Conservation (phyloP, 2,329 filamentous ascomycete species). For the Cladosporium phlei region DNA sequence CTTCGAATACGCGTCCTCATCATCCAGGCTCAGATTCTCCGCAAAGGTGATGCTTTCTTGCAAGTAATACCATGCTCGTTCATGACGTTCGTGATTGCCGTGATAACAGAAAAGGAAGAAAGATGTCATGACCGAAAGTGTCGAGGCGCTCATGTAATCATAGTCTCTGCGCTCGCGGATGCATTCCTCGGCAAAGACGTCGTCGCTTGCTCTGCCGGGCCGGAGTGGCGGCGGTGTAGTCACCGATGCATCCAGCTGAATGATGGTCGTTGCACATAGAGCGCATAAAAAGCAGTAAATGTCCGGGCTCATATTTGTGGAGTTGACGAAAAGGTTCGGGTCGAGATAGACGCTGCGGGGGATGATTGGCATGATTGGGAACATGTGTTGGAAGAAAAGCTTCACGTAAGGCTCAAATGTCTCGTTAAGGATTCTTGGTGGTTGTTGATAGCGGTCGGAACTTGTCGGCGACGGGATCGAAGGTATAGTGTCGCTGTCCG, state of each 20-base stretch:
- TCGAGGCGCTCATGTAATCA: conserved; percentile 28
- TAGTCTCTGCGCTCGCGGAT: conserved; percentile 28
- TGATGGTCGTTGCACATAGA: conserved; percentile 31
- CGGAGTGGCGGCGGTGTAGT: conserved; percentile 25
- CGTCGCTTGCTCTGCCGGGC: conserved; percentile 23
- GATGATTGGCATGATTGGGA: conserved; percentile 34
- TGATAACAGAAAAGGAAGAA: conserved; percentile 35
- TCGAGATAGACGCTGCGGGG: conserved; percentile 29
- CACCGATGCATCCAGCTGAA: conserved; percentile 32
- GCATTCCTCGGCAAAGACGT: conserved; percentile 33
- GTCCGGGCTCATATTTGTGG: conserved; percentile 23
- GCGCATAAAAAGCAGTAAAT: conserved; percentile 32
- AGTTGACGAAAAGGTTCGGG: conserved; percentile 24
- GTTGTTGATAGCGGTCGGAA: conserved; percentile 18
- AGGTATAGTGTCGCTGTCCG: conserved; percentile 20
- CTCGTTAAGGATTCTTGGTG: conserved; percentile 22
- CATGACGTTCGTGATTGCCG: conserved; percentile 31
- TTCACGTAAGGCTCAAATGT: conserved; percentile 31
- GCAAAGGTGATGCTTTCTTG: conserved; percentile 33
- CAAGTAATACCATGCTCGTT: conserved; percentile 33
- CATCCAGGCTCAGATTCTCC: conserved; percentile 32
- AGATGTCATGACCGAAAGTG: conserved; percentile 31
- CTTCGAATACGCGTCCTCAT: conserved; percentile 29
- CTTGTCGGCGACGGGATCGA: conserved; percentile 20
- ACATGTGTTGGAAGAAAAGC: conserved; percentile 35